phyloP scores from a whole-genome alignment of 805 yeast genomes.

The Candida tammaniensis region DNA sequence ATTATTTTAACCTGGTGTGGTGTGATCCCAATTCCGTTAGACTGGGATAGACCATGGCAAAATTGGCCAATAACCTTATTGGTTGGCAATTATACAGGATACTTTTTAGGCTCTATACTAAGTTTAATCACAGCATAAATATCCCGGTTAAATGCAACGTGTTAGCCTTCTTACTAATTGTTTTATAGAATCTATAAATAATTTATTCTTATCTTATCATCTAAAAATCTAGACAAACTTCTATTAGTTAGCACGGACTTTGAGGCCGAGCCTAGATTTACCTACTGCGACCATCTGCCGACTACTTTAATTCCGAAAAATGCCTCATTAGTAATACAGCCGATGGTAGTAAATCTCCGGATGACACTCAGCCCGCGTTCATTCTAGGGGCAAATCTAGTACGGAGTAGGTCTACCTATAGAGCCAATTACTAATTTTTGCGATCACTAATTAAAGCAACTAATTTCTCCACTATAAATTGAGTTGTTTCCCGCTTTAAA shows the following conservation, averaged over 20 bases:
- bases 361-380: not conserved
- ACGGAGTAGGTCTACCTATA: constrained; percentile 3
- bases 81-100: constrained; percentile 76
- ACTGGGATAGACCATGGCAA: constrained; percentile 99
- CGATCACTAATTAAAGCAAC: constrained; percentile 3
- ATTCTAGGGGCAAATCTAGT: constrained; percentile 1
- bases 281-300: too few relatives aligned
- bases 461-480: not conserved
- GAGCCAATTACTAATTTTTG: constrained; percentile 2
- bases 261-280: not conserved
- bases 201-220: not conserved
- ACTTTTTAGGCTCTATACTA: constrained; percentile 51
- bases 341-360: too few relatives aligned
- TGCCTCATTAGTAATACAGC: not conserved
- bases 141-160: too few relatives aligned
- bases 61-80: constrained; percentile 89
- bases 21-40: constrained; percentile 89
- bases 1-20: constrained; percentile 85
- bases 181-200: too few relatives aligned
- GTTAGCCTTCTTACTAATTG: too few relatives aligned
- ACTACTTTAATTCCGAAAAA: not conserved
- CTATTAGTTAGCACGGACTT: not conserved
- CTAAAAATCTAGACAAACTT: not conserved
- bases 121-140: constrained; percentile 1
- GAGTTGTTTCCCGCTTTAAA: too few relatives aligned